phyloP scores from a whole-genome alignment of 768 basidiomycete species.

The Mycena rosella region DNA sequence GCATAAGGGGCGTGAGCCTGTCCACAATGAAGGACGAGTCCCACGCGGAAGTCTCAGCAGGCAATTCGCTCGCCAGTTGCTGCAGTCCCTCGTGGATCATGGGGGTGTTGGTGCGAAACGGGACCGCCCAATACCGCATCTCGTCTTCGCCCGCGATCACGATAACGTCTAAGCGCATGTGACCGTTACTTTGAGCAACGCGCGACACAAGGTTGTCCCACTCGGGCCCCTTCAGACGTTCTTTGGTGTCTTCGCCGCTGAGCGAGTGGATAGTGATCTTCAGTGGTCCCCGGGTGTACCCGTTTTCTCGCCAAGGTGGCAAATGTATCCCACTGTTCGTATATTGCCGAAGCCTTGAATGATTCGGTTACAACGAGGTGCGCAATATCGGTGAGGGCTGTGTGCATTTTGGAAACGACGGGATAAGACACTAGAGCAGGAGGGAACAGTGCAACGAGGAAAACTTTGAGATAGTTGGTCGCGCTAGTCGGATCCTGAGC shows the following conservation, averaged over 20 bases:
- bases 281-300: background rate
- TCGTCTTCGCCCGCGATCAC: background rate
- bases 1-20: too few relatives aligned
- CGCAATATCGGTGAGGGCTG: background rate
- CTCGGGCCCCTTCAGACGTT: background rate
- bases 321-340: background rate
- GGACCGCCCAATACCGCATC: background rate
- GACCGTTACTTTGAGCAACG: background rate
- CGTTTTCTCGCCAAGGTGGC: background rate
- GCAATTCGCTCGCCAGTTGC: too few relatives aligned
- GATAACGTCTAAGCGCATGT: slow-evolving; percentile 1
- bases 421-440: background rate
- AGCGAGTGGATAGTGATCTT: background rate
- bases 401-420: background rate
- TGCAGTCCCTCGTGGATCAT: too few relatives aligned
- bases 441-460: background rate
- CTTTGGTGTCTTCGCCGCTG: background rate
- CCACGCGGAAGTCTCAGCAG: too few relatives aligned
- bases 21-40: too few relatives aligned
- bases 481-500: too few relatives aligned
- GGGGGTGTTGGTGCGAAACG: too few relatives aligned
- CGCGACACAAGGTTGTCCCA: slow-evolving; percentile 4
- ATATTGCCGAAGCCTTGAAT: background rate
- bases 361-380: background rate
- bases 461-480: background rate